A percentile compares a stretch with the other conserved stretches of the same genome.
Conservation (phyloP, 2,329 filamentous ascomycete genomes). For the Phialocephala subalpina region DNA sequence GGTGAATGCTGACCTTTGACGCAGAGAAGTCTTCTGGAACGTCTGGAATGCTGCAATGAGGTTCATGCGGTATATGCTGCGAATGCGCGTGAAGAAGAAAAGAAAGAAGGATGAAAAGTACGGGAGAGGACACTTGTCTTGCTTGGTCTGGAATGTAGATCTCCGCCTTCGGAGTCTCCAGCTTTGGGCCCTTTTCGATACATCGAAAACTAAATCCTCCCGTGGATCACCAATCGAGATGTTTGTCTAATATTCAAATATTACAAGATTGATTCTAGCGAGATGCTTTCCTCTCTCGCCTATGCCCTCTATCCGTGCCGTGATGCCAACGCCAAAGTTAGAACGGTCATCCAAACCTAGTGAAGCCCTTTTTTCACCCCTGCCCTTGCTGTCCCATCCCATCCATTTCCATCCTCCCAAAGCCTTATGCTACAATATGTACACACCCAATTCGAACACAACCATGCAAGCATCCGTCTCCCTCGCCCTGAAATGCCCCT, state of each 20-base stretch:
- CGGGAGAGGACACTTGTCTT: background rate
- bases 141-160: background rate
- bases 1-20: background rate
- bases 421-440: slow-evolving; percentile 9
- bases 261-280: slow-evolving; percentile 1
- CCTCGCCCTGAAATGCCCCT: background rate
- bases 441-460: background rate
- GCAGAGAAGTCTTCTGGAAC: slow-evolving; percentile 1
- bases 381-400: background rate
- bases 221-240: background rate
- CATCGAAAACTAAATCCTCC: background rate
- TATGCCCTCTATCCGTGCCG: background rate
- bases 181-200: background rate
- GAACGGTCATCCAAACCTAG: background rate
- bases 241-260: background rate
- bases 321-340: slow-evolving; percentile 5
- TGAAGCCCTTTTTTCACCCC: background rate
- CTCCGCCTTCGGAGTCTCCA: background rate
- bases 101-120: background rate
- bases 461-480: background rate
- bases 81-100: background rate
- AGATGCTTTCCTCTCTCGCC: background rate
- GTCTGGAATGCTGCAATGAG: slow-evolving; percentile 1
- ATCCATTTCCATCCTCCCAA: slow-evolving; percentile 8
- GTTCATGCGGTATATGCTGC: slow-evolving; percentile 4